Conservation (phyloP, 345 rosid genomes). For the Reutealis trisperma region DNA sequence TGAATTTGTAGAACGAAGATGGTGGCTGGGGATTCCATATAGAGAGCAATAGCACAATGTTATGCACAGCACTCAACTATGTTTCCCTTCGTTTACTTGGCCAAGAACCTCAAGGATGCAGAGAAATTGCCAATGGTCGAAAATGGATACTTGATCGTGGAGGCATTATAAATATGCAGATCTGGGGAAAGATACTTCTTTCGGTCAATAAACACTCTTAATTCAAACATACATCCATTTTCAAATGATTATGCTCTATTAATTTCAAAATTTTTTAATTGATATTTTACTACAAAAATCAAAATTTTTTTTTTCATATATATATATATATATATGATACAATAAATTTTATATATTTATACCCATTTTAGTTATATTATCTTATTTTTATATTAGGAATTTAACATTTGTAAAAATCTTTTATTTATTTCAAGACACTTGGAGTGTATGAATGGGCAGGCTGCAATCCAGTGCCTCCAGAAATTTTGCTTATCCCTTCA, state of each 20-base stretch:
- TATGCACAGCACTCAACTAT: slow-evolving; percentile 12
- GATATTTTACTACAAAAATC: no score
- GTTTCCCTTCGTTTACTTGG: slow-evolving; percentile 13
- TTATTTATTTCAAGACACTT: slow-evolving; percentile 36
- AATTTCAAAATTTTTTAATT: no score
- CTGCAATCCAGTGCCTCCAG: slow-evolving; percentile 70
- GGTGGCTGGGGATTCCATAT: slow-evolving; percentile 20
- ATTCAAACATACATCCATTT: no score
- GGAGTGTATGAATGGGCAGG: slow-evolving; percentile 76
- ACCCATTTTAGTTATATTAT: no score
- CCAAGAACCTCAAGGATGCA: neutral
- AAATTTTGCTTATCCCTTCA: slow-evolving; percentile 58
- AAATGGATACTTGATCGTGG: slow-evolving; percentile 25
- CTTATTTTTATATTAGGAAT: no score
- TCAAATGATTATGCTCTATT: no score
- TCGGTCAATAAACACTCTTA: neutral
- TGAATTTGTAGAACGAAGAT: slow-evolving; percentile 5
- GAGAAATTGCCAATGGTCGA: neutral
- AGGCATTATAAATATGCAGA: neutral
- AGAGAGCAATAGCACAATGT: slow-evolving; percentile 7
- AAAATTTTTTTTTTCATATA: no score
- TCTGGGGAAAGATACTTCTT: slow-evolving; percentile 16
- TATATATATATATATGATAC: no score
- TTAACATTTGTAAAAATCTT: neutral
- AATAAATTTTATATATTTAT: no score